Conservation (phyloP, 73 alveolate genomes). For the Paramecium tetraurelia region DNA sequence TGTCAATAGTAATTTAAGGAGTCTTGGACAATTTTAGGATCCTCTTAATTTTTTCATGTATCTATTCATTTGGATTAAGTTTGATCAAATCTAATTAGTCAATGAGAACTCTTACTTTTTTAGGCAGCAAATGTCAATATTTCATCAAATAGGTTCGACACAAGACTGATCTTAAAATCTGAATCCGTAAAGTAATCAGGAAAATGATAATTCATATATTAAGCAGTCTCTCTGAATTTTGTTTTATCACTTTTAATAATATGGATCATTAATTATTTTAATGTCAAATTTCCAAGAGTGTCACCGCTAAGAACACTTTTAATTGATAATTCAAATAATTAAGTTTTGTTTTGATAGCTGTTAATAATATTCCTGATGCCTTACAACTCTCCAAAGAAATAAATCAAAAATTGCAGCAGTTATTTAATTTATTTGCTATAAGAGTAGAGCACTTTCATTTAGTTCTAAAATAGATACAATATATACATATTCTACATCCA, state of each 20-base stretch:
- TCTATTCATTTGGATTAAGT: not conserved
- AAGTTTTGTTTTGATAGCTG: not conserved
- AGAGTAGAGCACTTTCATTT: not conserved
- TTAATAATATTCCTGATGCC: not conserved
- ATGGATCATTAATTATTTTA: constrained; percentile 13
- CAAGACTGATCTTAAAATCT: not conserved
- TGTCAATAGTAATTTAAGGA: not conserved
- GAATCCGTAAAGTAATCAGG: not conserved
- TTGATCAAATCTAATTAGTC: not conserved
- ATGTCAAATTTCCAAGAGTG: not conserved
- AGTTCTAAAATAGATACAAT: not conserved
- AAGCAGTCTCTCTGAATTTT: not conserved
- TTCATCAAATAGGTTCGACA: not conserved
- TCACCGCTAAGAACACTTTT: not conserved
- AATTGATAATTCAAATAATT: not conserved
- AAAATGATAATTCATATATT: not conserved
- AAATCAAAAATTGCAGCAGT: not conserved
- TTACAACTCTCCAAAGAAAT: not conserved
- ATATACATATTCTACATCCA: not conserved
- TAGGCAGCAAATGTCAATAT: not conserved
- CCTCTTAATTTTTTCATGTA: constrained; percentile 20
- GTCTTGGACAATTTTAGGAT: not conserved
- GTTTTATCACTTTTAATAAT: not conserved
- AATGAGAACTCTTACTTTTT: not conserved
- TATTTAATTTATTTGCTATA: not conserved